Conservation (phyloP, 352 stramenopile genomes). For the Phytophthora ohioensis region DNA sequence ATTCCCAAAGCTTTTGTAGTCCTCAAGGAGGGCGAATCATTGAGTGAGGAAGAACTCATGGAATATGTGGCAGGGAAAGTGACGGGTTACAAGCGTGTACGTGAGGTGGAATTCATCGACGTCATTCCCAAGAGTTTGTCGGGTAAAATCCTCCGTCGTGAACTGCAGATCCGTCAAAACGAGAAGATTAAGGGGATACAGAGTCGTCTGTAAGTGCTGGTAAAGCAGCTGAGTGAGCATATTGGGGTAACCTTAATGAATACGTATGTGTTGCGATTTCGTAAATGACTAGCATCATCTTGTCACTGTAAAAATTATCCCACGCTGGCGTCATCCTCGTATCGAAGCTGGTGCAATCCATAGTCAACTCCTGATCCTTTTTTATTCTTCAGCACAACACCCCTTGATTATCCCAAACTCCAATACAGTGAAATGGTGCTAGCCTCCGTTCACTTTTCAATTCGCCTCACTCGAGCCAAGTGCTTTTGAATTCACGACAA, state of each 20-base stretch:
- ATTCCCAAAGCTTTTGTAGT: conserved; percentile 94
- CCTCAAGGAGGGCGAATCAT: conserved; percentile 50
- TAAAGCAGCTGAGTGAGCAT: background rate
- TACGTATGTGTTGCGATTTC: background rate
- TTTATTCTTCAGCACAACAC: background rate
- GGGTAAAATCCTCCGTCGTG: conserved; percentile 93
- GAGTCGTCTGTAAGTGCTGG: conserved; percentile 36
- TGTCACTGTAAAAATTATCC: background rate
- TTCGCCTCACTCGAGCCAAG: conserved; percentile 6
- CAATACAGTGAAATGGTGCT: background rate
- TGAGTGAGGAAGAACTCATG: conserved; percentile 78
- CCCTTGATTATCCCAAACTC: background rate
- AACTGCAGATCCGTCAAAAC: conserved; percentile 65
- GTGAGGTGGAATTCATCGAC: conserved; percentile 89
- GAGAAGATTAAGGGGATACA: conserved; percentile 38
- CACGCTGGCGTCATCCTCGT: background rate
- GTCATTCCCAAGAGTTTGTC: conserved; percentile 91
- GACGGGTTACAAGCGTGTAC: conserved; percentile 89
- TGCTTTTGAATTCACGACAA: conserved; percentile 22
- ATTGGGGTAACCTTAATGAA: background rate
- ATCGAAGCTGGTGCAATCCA: conserved; percentile 6
- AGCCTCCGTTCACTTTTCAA: conserved; percentile 26
- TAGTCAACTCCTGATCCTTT: background rate
- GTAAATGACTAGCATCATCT: background rate
- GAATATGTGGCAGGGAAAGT: conserved; percentile 86